Evolutionary conservation across 2,329 filamentous ascomycete species (phyloP), one percentile per base, ranked within the genome.

Genomic region (Cladorrhinum sp.): DNA sequence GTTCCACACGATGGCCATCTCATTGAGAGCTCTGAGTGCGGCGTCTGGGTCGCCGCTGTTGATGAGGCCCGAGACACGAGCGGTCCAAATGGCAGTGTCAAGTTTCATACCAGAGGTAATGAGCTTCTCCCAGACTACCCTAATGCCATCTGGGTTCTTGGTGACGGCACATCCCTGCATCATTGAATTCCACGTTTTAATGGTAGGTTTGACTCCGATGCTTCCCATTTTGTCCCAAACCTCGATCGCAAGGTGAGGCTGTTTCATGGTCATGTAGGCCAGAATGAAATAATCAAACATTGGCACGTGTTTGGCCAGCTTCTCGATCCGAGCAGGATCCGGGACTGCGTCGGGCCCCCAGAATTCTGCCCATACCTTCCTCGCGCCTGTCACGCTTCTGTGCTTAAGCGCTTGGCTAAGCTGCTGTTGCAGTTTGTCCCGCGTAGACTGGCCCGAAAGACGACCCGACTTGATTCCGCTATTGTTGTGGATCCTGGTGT

Each of bases 161-260:
- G 84, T 80, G 55, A 78, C 80, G 69, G 82, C 83, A 73, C 87
- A 91, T 1, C 90, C 90, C 59, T 84, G 80, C 66, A 95, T 83
- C 82, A 95, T 89, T 49, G 84, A 77, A 42, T 86, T 88, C 83
- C 89, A 95, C 0, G 90, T 88, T 66, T 77, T 81, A 58, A 88
- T 68, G 6, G 81, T 86, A 14, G 90, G 87, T 59, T 76, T 72
- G 28, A 88, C 70, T 1, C 82, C 84, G 56, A 82, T 64, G 42
- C 69, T 65, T 30, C 70, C 65, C 79, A 83, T 83, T 49, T 75
- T 59, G 30, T 76, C 73, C 67, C 81, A 73, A 3, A 75, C 70
- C 2, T 69, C 67, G 36, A 73, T 65, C 16, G 73, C 69, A 10
- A 68, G 65, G 16, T 71, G 60, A 14, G 71, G 70, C 58, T 65